These are phyloP conservation scores for Cyclostephanos tholiformis DNA, from an alignment of 108 stramenopile genomes.

Conservation along the genomic window DNA sequence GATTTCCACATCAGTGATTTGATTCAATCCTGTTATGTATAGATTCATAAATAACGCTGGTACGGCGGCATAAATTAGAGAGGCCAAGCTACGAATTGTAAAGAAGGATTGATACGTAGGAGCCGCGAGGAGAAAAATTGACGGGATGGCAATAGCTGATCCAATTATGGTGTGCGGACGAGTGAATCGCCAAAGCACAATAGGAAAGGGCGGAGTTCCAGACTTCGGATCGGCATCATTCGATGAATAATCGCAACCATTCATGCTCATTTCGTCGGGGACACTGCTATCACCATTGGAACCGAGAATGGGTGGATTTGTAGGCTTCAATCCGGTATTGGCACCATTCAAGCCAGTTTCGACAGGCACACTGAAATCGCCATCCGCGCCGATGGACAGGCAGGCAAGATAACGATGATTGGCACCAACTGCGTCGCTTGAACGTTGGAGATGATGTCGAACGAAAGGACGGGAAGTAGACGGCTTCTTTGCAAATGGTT, in stretches of 20 bases:
- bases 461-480: too few relatives aligned
- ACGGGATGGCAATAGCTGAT: constrained; percentile 90
- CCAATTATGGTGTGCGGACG: constrained; percentile 97
- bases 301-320: constrained; percentile 48
- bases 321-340: background rate
- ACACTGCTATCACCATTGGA: background rate
- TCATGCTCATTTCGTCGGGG: background rate
- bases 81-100: constrained; percentile 40
- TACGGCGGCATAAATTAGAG: constrained; percentile 76
- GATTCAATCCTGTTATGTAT: constrained; percentile 97
- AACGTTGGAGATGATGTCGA: too few relatives aligned
- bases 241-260: background rate
- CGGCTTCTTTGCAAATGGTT: too few relatives aligned
- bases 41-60: constrained; percentile 95
- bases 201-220: constrained; percentile 54
- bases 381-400: constrained; percentile 2
- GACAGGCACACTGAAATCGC: background rate
- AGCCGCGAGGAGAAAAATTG: constrained; percentile 87
- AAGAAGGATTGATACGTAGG: constrained; percentile 64
- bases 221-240: background rate
- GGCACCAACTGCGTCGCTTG: too few relatives aligned
- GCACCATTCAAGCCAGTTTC: background rate
- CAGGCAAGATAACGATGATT: background rate
- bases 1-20: constrained; percentile 96
- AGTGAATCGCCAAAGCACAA: constrained; percentile 91